phyloP scores from a whole-genome alignment of 768 basidiomycete genomes.

The Amanita muscaria region DNA sequence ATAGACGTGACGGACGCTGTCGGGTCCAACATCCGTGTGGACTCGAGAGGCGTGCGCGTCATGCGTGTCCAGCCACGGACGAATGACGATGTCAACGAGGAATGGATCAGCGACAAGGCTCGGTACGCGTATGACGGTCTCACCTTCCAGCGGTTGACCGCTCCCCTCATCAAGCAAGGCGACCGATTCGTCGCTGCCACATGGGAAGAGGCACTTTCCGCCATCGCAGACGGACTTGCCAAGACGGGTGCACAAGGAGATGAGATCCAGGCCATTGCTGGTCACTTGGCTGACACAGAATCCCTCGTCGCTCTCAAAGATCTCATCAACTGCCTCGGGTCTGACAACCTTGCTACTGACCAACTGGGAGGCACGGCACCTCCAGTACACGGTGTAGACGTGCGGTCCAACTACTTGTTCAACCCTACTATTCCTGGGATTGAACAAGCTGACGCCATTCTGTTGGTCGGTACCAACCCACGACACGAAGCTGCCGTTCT shows the following conservation, averaged over 20 bases:
- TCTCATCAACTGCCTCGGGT: conserved; percentile 84
- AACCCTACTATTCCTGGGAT: conserved; percentile 87
- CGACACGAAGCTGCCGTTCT: conserved; percentile 95
- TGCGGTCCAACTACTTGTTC: conserved; percentile 95
- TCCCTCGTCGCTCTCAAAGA: conserved; percentile 91
- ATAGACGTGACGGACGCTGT: conserved; percentile 93
- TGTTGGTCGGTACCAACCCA: conserved; percentile 94
- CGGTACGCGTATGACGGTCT: conserved; percentile 95
- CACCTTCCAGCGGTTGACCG: conserved; percentile 89
- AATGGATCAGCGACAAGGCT: conserved; percentile 99
- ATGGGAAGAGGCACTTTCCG: conserved; percentile 84
- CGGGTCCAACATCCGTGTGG: conserved; percentile 93
- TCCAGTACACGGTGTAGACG: conserved; percentile 76
- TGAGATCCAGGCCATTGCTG: conserved; percentile 93
- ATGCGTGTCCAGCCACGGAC: conserved; percentile 96
- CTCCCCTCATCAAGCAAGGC: conserved; percentile 84
- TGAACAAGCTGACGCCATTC: conserved; percentile 85
- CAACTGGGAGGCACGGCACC: conserved; percentile 54
- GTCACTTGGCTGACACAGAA: conserved; percentile 90
- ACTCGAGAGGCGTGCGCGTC: conserved; percentile 90
- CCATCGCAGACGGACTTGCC: conserved; percentile 70
- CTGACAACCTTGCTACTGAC: conserved; percentile 87
- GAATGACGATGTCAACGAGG: conserved; percentile 98
- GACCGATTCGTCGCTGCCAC: conserved; percentile 84
- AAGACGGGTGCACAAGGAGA: conserved; percentile 78